Evolutionary conservation across 1,284 basidiomycete species (phyloP).

Genomic region (Ganoderma meredithae): DNA sequence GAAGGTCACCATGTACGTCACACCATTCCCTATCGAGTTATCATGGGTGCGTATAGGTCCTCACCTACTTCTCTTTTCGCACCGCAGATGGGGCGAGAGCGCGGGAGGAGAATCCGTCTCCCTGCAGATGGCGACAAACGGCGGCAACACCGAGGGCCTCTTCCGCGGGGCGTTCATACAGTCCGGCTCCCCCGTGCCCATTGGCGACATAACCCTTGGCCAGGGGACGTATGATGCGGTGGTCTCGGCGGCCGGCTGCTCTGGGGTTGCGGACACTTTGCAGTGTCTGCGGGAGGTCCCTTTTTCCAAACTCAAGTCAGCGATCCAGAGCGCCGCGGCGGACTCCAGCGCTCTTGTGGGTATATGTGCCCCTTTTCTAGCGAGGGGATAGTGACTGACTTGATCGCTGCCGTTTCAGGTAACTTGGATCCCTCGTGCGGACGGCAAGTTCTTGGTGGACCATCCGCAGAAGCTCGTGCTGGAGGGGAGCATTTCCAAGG

Average conservation of each 20-base stretch:
- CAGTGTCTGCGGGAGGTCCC: conserved; percentile 48
- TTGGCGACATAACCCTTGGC: conserved; percentile 39
- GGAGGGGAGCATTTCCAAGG: conserved; percentile 34
- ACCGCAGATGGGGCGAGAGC: conserved; percentile 47
- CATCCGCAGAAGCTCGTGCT: conserved; percentile 34
- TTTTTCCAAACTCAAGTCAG: conserved; percentile 37
- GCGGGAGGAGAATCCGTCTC: conserved; percentile 48
- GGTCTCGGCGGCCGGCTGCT: conserved; percentile 42
- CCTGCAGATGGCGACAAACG: conserved; percentile 42
- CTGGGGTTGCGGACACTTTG: conserved; percentile 43
- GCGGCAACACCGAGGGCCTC: conserved; percentile 42
- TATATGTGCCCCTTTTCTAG: not conserved
- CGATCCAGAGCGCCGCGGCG: conserved; percentile 31
- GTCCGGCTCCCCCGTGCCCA: conserved; percentile 44
- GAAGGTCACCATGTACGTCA: conserved; percentile 40
- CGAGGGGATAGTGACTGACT: not conserved
- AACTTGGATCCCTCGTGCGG: conserved; percentile 40
- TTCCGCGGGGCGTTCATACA: conserved; percentile 46
- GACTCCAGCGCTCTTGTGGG: conserved; percentile 2
- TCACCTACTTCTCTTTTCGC: not conserved
- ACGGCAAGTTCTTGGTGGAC: conserved; percentile 41
- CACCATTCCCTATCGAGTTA: not conserved
- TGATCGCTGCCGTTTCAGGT: conserved; percentile 22
- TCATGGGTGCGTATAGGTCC: not conserved
- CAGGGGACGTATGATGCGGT: conserved; percentile 44